Percentiles rank a stretch among this genome's conserved stretches.
Evolutionary conservation across 2,329 filamentous ascomycete genomes (phyloP).

Genomic region (Fusarium verticillioides): DNA sequence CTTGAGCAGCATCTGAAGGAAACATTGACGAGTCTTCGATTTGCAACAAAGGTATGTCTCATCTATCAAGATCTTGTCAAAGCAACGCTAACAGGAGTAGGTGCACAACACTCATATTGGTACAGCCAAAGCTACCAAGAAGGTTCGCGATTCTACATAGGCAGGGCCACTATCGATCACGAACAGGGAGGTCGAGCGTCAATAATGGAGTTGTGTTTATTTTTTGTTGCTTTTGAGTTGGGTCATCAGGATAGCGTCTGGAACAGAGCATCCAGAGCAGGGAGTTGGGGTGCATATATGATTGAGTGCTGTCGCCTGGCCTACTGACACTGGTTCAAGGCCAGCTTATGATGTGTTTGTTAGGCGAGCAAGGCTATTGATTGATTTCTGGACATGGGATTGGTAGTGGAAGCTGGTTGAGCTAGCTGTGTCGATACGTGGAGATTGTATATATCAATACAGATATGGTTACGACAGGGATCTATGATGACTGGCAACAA

Average conservation of each 20-base stretch:
- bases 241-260: slow-evolving; percentile 28
- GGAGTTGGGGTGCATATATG: slow-evolving; percentile 42
- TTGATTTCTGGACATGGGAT: slow-evolving; percentile 38
- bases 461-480: slow-evolving; percentile 30
- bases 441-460: slow-evolving; percentile 41
- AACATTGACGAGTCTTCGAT: slow-evolving; percentile 93
- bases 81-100: slow-evolving; percentile 49
- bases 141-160: slow-evolving; percentile 57
- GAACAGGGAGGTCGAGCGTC: not conserved
- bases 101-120: slow-evolving; percentile 93
- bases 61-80: not conserved
- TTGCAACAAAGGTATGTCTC: slow-evolving; percentile 84
- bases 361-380: slow-evolving; percentile 31
- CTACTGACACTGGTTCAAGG: not conserved
- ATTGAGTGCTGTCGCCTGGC: slow-evolving; percentile 34
- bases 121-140: slow-evolving; percentile 81
- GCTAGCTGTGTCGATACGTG: slow-evolving; percentile 13
- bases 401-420: slow-evolving; percentile 5
- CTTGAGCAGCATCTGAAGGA: slow-evolving; percentile 91
- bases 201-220: slow-evolving; percentile 6
- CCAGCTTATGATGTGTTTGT: slow-evolving; percentile 36
- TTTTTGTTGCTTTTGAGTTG: slow-evolving; percentile 10
- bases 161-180: not conserved
- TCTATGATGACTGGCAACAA: not conserved
- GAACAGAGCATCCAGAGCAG: slow-evolving; percentile 13